Evolutionary conservation across 192 early-diverging fungal genomes (phyloP), one percentile per base, ranked within the genome.

Genomic region (Funneliformis geosporum): DNA sequence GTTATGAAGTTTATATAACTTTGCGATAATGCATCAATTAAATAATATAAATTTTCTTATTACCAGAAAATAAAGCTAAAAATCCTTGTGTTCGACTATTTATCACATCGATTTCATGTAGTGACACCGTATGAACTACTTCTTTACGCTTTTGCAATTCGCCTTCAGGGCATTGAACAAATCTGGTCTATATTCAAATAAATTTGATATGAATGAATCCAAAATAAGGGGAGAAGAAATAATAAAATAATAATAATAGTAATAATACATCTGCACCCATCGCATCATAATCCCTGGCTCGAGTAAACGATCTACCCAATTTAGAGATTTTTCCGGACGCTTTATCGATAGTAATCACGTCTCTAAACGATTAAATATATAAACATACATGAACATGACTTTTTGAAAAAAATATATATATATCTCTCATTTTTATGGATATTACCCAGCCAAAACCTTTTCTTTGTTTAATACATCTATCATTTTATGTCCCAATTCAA

Each of bases 91-190:
- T 94, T 72, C 96, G 88, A 79, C 93, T 95, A 90, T 99, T 99
- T 84, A 98, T 98, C 8, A 98, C 98, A 84, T 99, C 98, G 82
- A 98, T 95, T 87, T 99, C 98, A 82, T 99, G 98, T 73, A 99
- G 87, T n/a, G 97, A 95, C 5, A 99, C 97, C 9, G 95, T 97
- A 78, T 99, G 98, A 39, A 99, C 97, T 27, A 96, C 92, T 83
- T 98, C 97, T 85, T 97, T 97, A 61, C 95, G 91, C 81, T 94
- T 96, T 83, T 99, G 98, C 28, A 99, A 88, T 85, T 99, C 98
- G 47, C 98, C 98, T 72, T 99, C 97, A 9, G 98, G 98, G 81
- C 97, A 98, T 87, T 97, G 96, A 5, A 99, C 98, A 89, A 98
- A 99, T 79, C 96, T 96, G 67, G 91, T 92, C 90, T 92, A 81